Evolutionary conservation across 805 yeast species (phyloP).

Genomic region (Jamesozyma piceae): DNA sequence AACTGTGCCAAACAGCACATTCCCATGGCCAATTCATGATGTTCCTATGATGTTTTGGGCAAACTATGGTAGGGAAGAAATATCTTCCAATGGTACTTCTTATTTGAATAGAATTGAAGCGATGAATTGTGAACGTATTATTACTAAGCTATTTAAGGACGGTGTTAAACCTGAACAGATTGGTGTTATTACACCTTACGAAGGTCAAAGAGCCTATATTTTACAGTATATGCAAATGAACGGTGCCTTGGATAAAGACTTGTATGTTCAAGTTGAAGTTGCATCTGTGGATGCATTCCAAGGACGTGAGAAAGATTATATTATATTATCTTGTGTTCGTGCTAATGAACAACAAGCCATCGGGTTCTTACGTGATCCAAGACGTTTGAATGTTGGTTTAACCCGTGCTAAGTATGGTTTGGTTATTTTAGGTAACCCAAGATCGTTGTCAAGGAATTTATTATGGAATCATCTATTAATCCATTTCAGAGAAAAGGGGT

Average conservation of each 20-base stretch:
- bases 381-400: constrained; percentile 81
- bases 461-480: constrained; percentile 72
- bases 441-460: constrained; percentile 56
- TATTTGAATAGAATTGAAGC: constrained; percentile 83
- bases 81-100: constrained; percentile 72
- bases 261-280: constrained; percentile 69
- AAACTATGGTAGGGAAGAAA: constrained; percentile 79
- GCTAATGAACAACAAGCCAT: constrained; percentile 65
- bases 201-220: constrained; percentile 81
- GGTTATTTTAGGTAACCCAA: constrained; percentile 75
- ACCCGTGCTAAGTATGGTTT: constrained; percentile 83
- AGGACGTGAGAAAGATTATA: constrained; percentile 94
- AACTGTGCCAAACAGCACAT: constrained; percentile 41
- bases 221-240: constrained; percentile 68
- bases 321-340: constrained; percentile 90
- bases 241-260: constrained; percentile 55
- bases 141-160: constrained; percentile 62
- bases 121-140: constrained; percentile 71
- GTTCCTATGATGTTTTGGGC: constrained; percentile 97
- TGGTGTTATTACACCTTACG: constrained; percentile 91
- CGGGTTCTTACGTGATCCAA: constrained; percentile 77
- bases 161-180: constrained; percentile 75
- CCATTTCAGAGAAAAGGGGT: constrained; percentile 76
- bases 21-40: constrained; percentile 86
- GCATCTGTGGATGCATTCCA: constrained; percentile 98